A percentile compares a stretch with the other conserved stretches of the same genome.
These are phyloP conservation scores for Elsinoe fawcettii DNA, from an alignment of 2,329 filamentous ascomycete species.

Conservation along the genomic window DNA sequence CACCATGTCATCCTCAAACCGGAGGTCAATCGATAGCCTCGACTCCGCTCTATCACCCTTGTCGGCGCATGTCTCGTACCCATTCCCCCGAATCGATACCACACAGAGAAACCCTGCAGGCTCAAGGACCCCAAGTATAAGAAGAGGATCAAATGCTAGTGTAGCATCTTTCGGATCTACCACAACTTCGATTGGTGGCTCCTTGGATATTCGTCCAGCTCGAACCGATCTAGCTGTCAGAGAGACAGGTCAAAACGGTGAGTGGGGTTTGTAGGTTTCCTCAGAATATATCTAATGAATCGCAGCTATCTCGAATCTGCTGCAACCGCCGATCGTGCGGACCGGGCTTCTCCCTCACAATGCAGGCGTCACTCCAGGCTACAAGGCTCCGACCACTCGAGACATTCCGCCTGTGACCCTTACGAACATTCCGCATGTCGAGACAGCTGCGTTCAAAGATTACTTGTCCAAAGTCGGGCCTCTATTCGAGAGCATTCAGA, in stretches of 20 bases:
- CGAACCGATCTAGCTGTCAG: conserved; percentile 50
- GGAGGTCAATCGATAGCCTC: conserved; percentile 43
- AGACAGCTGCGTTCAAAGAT: conserved; percentile 68
- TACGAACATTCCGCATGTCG: conserved; percentile 77
- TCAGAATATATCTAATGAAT: not conserved
- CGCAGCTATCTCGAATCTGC: conserved; percentile 80
- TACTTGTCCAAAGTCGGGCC: conserved; percentile 81
- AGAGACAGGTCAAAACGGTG: conserved; percentile 80
- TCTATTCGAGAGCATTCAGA: conserved; percentile 80
- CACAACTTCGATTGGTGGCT: conserved; percentile 64
- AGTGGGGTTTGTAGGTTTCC: not conserved
- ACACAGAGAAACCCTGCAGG: not conserved
- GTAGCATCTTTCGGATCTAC: conserved; percentile 54
- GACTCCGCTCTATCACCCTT: conserved; percentile 38
- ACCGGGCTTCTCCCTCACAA: conserved; percentile 73
- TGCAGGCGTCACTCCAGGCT: conserved; percentile 45
- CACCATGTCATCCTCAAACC: conserved; percentile 37
- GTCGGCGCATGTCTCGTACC: conserved; percentile 39
- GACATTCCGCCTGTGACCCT: conserved; percentile 88
- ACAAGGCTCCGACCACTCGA: conserved; percentile 19
- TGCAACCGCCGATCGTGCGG: conserved; percentile 81
- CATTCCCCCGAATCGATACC: conserved; percentile 53
- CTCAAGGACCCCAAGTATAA: conserved; percentile 39
- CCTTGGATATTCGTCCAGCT: conserved; percentile 61
- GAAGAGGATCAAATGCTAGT: conserved; percentile 70